Evolutionary conservation across 1,284 basidiomycete species (phyloP).

Genomic region (Ceratobasidium sp.): DNA sequence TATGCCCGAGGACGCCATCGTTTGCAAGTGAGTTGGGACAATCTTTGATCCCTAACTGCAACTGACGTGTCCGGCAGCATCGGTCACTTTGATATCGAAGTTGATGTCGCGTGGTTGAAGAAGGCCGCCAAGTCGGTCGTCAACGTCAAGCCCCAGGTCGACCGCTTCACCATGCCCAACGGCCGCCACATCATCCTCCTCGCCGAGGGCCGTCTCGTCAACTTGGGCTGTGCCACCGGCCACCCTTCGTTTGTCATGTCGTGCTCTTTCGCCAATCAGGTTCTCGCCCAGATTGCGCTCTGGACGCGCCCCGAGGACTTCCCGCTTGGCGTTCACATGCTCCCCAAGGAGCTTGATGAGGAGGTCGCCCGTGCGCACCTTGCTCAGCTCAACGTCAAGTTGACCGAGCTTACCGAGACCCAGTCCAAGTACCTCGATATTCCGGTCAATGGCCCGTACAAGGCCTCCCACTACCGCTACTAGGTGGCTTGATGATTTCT

Average conservation of each 20-base stretch:
- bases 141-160: conserved; percentile 99
- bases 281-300: conserved; percentile 97
- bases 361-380: conserved; percentile 98
- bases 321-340: conserved; percentile 94
- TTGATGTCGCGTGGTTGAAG: conserved; percentile 99
- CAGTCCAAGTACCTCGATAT: conserved; percentile 96
- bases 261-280: conserved; percentile 99
- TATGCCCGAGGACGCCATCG: conserved; percentile 99
- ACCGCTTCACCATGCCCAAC: conserved; percentile 92
- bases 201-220: conserved; percentile 98
- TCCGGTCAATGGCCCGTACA: conserved; percentile 91
- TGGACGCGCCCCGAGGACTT: conserved; percentile 93
- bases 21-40: conserved; percentile 81
- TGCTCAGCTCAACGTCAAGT: conserved; percentile 90
- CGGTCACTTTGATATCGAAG: conserved; percentile 98
- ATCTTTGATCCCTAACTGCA: conserved; percentile 1
- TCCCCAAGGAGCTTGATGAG: conserved; percentile 98
- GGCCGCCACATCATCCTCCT: conserved; percentile 97
- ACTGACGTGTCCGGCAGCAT: conserved; percentile 65
- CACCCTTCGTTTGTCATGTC: conserved; percentile 99
- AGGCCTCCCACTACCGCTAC: conserved; percentile 83
- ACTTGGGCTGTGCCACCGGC: conserved; percentile 93
- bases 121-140: conserved; percentile 83
- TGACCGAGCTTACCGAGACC: conserved; percentile 80
- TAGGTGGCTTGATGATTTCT: conserved; percentile 52